Evolutionary conservation across 2,329 filamentous ascomycete genomes (phyloP).

Genomic region (Periglandula ipomoeae): DNA sequence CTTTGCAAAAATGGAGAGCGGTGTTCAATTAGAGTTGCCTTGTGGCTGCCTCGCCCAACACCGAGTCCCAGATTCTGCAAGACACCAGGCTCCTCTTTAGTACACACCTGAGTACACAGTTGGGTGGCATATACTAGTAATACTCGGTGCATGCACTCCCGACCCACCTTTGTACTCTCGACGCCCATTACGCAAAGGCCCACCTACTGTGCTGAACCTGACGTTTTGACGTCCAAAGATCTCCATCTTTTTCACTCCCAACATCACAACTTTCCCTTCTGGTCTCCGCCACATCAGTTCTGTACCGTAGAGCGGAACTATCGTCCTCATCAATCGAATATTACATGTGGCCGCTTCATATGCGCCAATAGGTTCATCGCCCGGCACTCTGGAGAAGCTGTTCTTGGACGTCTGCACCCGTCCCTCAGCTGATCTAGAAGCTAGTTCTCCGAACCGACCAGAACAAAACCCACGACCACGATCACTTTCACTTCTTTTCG

Average conservation of each 20-base stretch:
- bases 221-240: conserved; percentile 23
- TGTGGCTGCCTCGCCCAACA: no score
- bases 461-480: conserved; percentile 5
- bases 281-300: conserved; percentile 6
- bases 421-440: conserved; percentile 19
- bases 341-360: neutral
- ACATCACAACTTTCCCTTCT: conserved; percentile 15
- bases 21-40: no score
- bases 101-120: no score
- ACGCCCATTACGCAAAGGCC: conserved; percentile 30
- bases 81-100: no score
- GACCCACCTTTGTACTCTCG: conserved; percentile 1
- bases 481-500: neutral
- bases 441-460: conserved; percentile 1
- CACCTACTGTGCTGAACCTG: conserved; percentile 26
- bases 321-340: neutral
- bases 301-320: conserved; percentile 1
- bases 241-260: conserved; percentile 20
- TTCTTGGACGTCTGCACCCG: conserved; percentile 33
- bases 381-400: conserved; percentile 17
- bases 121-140: no score
- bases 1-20: no score
- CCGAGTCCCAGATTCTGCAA: no score
- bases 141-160: neutral
- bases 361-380: conserved; percentile 1